A percentile compares a stretch with the other conserved stretches of the same genome.
These are phyloP conservation scores for Hypholoma fasciculare DNA, from an alignment of 768 basidiomycete species.

Conservation along the genomic window DNA sequence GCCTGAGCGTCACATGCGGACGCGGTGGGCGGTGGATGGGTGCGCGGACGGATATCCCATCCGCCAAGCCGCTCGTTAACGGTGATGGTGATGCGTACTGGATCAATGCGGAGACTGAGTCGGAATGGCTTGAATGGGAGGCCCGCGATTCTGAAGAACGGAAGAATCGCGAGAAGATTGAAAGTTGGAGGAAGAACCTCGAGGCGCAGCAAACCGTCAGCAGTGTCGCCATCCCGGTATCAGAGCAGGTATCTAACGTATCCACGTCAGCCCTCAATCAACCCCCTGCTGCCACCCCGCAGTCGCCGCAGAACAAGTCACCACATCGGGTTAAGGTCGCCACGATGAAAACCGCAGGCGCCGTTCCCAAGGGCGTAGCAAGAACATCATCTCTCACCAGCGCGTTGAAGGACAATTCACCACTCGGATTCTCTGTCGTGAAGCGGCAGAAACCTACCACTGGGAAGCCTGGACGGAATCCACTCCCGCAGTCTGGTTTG, in stretches of 20 bases:
- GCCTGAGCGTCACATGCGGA: conserved; percentile 20
- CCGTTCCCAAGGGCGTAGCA: neutral
- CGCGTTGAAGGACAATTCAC: conserved; percentile 8
- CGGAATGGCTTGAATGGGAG: conserved; percentile 26
- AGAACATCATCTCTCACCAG: neutral
- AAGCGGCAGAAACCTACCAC: conserved; percentile 5
- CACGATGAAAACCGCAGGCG: conserved; percentile 3
- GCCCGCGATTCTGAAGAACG: conserved; percentile 14
- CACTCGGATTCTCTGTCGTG: conserved; percentile 16
- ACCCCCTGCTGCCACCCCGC: neutral
- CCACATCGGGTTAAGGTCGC: neutral
- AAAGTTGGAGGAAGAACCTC: conserved; percentile 21
- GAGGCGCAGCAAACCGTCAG: conserved; percentile 2
- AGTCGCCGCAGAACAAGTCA: neutral
- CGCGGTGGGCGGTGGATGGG: conserved; percentile 19
- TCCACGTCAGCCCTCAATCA: neutral
- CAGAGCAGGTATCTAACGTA: neutral
- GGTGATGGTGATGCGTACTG: conserved; percentile 7
- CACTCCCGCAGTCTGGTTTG: no score
- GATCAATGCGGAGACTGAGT: conserved; percentile 23
- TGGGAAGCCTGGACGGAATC: conserved; percentile 2
- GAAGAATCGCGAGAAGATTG: conserved; percentile 20
- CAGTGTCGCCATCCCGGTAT: neutral
- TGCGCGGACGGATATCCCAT: conserved; percentile 13
- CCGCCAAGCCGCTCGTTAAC: conserved; percentile 8